A percentile compares a stretch with the other conserved stretches of the same genome.
These are phyloP conservation scores for Pelargonium australe DNA, from an alignment of 441 rosid species.

Conservation along the genomic window DNA sequence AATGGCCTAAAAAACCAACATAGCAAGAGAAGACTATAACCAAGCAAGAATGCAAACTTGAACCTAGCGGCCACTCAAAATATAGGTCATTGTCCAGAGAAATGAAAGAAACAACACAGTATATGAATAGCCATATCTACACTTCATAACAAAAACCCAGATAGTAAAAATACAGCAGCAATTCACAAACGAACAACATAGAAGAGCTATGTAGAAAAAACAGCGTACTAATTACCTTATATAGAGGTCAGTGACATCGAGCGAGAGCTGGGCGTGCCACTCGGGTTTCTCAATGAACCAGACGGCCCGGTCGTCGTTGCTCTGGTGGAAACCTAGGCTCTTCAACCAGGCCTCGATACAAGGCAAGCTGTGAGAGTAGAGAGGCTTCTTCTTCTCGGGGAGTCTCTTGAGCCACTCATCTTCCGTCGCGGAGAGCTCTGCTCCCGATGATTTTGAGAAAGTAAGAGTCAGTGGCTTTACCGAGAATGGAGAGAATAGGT, in stretches of 20 bases:
- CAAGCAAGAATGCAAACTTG: background rate
- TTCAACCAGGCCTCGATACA: slow-evolving; percentile 91
- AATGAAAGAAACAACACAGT: background rate
- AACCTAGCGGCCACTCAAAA: background rate
- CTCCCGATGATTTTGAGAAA: slow-evolving; percentile 50
- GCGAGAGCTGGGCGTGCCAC: slow-evolving; percentile 86
- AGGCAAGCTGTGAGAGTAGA: slow-evolving; percentile 88
- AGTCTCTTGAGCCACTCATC: slow-evolving; percentile 82
- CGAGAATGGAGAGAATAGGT: slow-evolving; percentile 12
- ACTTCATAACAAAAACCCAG: background rate
- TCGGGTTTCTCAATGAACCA: slow-evolving; percentile 74
- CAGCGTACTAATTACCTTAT: slow-evolving; percentile 41
- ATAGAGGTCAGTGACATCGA: slow-evolving; percentile 78
- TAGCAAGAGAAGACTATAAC: background rate
- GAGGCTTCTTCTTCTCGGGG: slow-evolving; percentile 73
- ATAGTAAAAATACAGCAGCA: background rate
- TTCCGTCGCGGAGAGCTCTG: slow-evolving; percentile 47
- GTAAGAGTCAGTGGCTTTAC: slow-evolving; percentile 26
- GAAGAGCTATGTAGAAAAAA: background rate
- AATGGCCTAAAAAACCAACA: background rate
- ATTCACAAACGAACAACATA: background rate
- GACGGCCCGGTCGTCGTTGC: slow-evolving; percentile 68
- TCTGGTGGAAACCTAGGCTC: slow-evolving; percentile 63
- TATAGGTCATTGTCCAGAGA: background rate
- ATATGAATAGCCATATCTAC: no score